Base-by-base conservation (phyloP, 352 stramenopile genomes). In the Phytophthora multivora region DNA sequence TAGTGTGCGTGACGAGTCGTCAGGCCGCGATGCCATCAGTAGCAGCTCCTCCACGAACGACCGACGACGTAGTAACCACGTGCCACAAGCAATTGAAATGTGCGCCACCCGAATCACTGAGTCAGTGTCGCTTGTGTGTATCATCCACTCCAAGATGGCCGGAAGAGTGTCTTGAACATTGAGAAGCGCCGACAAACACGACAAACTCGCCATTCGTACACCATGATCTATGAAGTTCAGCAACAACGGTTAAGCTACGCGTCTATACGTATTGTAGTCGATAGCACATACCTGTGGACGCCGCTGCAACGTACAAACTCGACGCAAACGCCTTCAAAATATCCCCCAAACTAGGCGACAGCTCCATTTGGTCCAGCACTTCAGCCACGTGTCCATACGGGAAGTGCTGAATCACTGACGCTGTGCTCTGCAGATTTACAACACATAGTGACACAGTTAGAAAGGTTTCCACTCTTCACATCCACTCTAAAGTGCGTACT, bases 11-110 rank as follows among this genome's bases (percentile, higher is more conserved):
- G 74, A 79, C 0, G 74, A 59, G 28, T 91, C 82, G 31, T 91
- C 83, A 0, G 80, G 78, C 10, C 66, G 65, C 5, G 83, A 90
- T 7, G 87, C 85, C 12, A 88, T 80, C 18, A 77, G 35, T 26
- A 96, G 52, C 33, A 96, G 69, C 56, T 94, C 85, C 53, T 91
- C 82, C 1, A 94, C 76, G 50, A 96, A 93, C 11, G 80, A 88
- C 13, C 69, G 66, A 33, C 79, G 83, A 45, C 73, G 77, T n/a
- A 89, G 56, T 0, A 80, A 53, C 30, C 71, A 70, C 0, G 79
- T 86, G 5, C 82, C 85, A 50, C 85, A 92, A 10, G 80, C 41
- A 36, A 94, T 91, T 9, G 73, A 82, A 4, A 91, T 60, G 42
- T 89, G 69, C 5, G 83, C 80, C 10, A 90, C 73, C 3, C 81